These are phyloP conservation scores for Aspergillus uvarum DNA, from an alignment of 2,329 filamentous ascomycete genomes.

Conservation along the genomic window DNA sequence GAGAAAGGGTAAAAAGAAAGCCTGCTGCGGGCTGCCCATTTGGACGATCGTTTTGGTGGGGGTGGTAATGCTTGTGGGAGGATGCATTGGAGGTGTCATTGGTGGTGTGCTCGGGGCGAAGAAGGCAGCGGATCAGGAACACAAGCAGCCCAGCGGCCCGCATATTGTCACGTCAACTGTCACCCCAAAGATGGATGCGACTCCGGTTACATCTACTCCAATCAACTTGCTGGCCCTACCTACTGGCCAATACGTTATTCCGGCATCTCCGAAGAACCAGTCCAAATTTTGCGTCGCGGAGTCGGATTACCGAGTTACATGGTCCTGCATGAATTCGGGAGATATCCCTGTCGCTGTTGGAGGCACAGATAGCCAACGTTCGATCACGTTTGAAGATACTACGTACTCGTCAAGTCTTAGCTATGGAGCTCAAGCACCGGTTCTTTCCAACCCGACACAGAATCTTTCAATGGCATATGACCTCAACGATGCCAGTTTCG, in stretches of 20 bases:
- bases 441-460: conserved; percentile 45
- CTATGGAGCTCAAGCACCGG: conserved; percentile 64
- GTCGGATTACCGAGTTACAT: conserved; percentile 47
- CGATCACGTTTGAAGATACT: conserved; percentile 42
- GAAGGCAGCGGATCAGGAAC: conserved; percentile 33
- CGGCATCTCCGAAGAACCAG: conserved; percentile 48
- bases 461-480: conserved; percentile 58
- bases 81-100: conserved; percentile 54
- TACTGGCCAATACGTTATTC: conserved; percentile 52
- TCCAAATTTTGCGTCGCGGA: conserved; percentile 52
- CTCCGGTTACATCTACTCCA: conserved; percentile 49
- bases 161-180: conserved; percentile 50
- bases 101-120: conserved; percentile 53
- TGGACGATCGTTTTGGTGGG: conserved; percentile 51
- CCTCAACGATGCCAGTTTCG: conserved; percentile 54
- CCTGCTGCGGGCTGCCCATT: conserved; percentile 53
- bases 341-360: conserved; percentile 36
- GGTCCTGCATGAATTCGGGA: conserved; percentile 48
- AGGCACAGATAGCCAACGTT: conserved; percentile 25
- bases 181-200: conserved; percentile 52
- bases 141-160: conserved; percentile 22
- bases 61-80: conserved; percentile 49
- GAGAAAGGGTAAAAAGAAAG: conserved; percentile 43
- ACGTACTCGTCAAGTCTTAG: conserved; percentile 44
- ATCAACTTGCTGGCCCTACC: conserved; percentile 47